Evolutionary conservation across 768 basidiomycete genomes (phyloP).

Genomic region (Suillus luteus): DNA sequence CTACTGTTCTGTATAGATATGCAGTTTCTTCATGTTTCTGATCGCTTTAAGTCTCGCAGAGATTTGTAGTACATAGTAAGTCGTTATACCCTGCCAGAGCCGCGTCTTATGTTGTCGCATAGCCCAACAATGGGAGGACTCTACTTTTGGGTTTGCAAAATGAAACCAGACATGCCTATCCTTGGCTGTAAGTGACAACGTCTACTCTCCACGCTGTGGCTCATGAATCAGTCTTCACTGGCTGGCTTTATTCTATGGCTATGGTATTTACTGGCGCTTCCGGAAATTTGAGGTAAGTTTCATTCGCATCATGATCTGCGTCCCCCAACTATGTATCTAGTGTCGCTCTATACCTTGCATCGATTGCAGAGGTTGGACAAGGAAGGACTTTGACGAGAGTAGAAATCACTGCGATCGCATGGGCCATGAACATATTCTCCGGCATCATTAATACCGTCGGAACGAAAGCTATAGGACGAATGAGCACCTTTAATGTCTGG

Average conservation of each 20-base stretch:
- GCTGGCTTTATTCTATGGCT: constrained; percentile 62
- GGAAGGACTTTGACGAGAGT: constrained; percentile 47
- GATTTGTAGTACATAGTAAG: constrained; percentile 57
- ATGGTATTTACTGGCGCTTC: constrained; percentile 62
- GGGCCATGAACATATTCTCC: constrained; percentile 57
- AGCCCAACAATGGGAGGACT: constrained; percentile 60
- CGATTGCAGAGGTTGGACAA: constrained; percentile 50
- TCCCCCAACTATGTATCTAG: constrained; percentile 25
- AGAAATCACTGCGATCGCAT: constrained; percentile 55
- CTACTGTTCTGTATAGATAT: constrained; percentile 37
- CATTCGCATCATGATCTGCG: neutral
- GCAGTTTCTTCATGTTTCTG: constrained; percentile 59
- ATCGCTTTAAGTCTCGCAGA: constrained; percentile 58
- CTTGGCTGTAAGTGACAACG: constrained; percentile 48
- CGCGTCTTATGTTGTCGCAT: constrained; percentile 5
- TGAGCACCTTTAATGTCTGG: constrained; percentile 60
- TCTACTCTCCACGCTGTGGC: neutral
- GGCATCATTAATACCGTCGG: constrained; percentile 60
- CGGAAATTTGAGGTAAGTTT: constrained; percentile 50
- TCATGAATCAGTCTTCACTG: constrained; percentile 39
- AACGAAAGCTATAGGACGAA: constrained; percentile 55
- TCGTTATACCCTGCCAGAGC: neutral
- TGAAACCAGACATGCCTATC: constrained; percentile 55
- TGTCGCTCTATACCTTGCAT: constrained; percentile 55
- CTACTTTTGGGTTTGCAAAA: constrained; percentile 65